Base-by-base conservation (phyloP, 164 flowering plant species). In the Magnolia kwangsiensis region DNA sequence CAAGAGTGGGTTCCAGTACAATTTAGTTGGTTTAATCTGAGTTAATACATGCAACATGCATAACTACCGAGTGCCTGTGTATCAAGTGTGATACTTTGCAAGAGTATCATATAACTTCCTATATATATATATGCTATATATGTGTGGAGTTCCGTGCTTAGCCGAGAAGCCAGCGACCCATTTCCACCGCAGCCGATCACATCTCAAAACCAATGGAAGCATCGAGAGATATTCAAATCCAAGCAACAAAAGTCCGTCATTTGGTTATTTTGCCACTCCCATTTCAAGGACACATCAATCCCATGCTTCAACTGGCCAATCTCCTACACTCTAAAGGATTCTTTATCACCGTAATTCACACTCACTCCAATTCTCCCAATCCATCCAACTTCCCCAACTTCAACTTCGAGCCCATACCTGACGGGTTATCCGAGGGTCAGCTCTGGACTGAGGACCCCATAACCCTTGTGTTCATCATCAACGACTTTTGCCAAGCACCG, bases 271-370 rank as follows among this genome's bases (percentile, higher is more conserved):
- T 55, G 13, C 61, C 61, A 9, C 2, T 55, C 13, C 61, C 61
- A 11, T 55, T 55, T 8, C 61, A 55, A 16, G 61, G 61, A 16
- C 61, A 87, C 78, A 64, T 86, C 16, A 86, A 75, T 24, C 90
- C 91, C 37, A 87, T 88, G 89, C 80, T 89, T 61, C 88, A 88
- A 61, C 80, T 86, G 0, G 92, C 83, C 1, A 69, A 72, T 2
- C 72, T 83, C n/a, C 90, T 89, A 18, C 78, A 84, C 71, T 73
- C 81, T 18, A 79, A 49, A 49, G 90, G 88, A 63, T 85, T 86
- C 69, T 84, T 87, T 63, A 83, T 88, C 21, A 85, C 85, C 27
- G 74, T 88, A 8, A 79, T 81, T 37, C 88, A 89, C 72, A 75
- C 88, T 18, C 55, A 59, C 14, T 83, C 81, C 86, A 84, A 85